These are phyloP conservation scores for Sclerotinia nivalis DNA, from an alignment of 2,329 filamentous ascomycete genomes.

Conservation along the genomic window DNA sequence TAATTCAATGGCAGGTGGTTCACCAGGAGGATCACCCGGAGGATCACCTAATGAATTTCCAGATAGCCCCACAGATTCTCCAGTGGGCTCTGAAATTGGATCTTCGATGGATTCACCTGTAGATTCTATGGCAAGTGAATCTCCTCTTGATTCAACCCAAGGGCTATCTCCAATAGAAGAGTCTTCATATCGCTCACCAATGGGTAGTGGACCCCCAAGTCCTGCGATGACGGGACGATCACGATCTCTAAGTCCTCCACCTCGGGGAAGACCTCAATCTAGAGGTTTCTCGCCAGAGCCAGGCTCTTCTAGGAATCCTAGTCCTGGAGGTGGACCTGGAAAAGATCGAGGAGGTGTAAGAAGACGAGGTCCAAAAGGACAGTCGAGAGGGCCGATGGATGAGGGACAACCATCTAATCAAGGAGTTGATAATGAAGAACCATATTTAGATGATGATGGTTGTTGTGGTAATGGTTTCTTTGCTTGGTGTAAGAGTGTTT, in stretches of 20 bases:
- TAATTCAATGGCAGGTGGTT: not conserved
- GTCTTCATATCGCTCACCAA: not conserved
- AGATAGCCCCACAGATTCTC: not conserved
- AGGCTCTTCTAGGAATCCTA: not conserved
- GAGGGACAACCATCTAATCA: not conserved
- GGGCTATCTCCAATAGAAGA: not conserved
- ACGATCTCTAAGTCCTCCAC: not conserved
- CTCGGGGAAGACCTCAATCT: not conserved
- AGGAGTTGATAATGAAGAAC: not conserved
- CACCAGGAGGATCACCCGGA: not conserved
- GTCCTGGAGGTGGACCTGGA: not conserved
- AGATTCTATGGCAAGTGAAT: not conserved
- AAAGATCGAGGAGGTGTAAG: not conserved
- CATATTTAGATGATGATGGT: not conserved
- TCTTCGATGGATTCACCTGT: not conserved
- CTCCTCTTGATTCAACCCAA: not conserved
- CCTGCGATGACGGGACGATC: not conserved
- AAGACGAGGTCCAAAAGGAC: not conserved
- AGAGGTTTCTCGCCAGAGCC: not conserved
- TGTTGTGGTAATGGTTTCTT: not conserved
- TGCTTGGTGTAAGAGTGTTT: constrained; percentile 1
- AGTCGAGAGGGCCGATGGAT: not conserved
- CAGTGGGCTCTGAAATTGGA: not conserved
- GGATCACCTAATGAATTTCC: not conserved
- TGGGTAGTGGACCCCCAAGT: not conserved